Evolutionary conservation across 2,329 filamentous ascomycete genomes (phyloP), one percentile per base, ranked within the genome.

Genomic region (Arthrinium puccinioides): DNA sequence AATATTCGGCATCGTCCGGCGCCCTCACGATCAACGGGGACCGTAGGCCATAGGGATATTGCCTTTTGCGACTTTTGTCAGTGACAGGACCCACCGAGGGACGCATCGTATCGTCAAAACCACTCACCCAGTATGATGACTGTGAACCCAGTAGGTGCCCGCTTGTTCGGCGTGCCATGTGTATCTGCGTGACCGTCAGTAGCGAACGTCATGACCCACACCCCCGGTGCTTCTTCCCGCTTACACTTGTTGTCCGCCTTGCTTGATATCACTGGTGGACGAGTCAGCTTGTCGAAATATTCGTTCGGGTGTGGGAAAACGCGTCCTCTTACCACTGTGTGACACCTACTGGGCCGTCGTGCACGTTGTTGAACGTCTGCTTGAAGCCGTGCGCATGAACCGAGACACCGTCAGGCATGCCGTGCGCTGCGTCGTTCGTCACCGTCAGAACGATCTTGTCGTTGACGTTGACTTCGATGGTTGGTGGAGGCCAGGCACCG

Each of bases 131-230:
- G 28, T 3, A 9, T 30, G n/a, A 9, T 37, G 35, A 23, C 35
- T 37, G 28, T 37, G 35, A 3, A 37, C 27, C 35, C 35, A 37
- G 11, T 23, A 37, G 4, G 35, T 37, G 35, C 35, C 35, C 5
- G 15, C 21, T 25, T 31, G 20, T 6, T 15, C 19, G 35, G 18
- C 28, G 19, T 21, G n/a, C 35, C 35, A 37, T 13, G 35, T 37
- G 8, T 37, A 37, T 14, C 32, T 34, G 8, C 13, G 13, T n/a
- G n/a, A n/a, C n/a, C n/a, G n/a, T n/a, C n/a, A n/a, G n/a, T n/a
- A n/a, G n/a, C n/a, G n/a, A n/a, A n/a, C n/a, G n/a, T n/a, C n/a
- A n/a, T n/a, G n/a, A n/a, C n/a, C n/a, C n/a, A n/a, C n/a, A n/a
- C n/a, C n/a, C n/a, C n/a, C 15, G 16, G 10, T n/a, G 18, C 19